Evolutionary conservation across 768 basidiomycete genomes (phyloP).

Genomic region (Tulasnella sp.): DNA sequence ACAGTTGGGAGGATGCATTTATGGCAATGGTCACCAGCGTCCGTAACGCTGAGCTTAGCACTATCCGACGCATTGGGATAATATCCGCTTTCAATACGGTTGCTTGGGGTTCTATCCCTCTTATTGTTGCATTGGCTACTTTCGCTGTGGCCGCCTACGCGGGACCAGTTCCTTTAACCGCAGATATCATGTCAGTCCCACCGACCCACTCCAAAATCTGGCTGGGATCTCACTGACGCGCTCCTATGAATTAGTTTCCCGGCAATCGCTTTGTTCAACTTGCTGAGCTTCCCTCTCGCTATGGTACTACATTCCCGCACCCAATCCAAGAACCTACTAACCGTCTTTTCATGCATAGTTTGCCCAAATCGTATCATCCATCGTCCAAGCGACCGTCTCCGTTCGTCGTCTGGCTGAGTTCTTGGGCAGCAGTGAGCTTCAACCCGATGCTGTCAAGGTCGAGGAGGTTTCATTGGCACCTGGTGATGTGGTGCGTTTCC

Average conservation of each 20-base stretch:
- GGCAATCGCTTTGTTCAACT: constrained; percentile 87
- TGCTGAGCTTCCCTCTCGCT: constrained; percentile 82
- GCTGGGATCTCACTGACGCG: constrained; percentile 69
- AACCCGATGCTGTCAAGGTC: too few relatives aligned
- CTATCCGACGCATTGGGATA: constrained; percentile 83
- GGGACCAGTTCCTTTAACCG: constrained; percentile 71
- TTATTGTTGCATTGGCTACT: constrained; percentile 72
- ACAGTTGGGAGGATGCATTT: constrained; percentile 95
- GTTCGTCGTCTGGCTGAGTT: constrained; percentile 77
- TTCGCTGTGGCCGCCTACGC: constrained; percentile 71
- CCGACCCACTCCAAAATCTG: constrained; percentile 70
- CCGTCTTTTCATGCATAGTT: constrained; percentile 50
- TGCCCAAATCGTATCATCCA: constrained; percentile 71
- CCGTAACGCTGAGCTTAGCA: constrained; percentile 78
- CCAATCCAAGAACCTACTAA: not conserved
- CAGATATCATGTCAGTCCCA: constrained; percentile 65
- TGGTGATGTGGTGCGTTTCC: too few relatives aligned
- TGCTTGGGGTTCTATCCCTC: constrained; percentile 57
- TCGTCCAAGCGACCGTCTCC: constrained; percentile 86
- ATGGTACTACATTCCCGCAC: constrained; percentile 55
- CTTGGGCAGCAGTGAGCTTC: constrained; percentile 75
- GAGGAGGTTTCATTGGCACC: too few relatives aligned
- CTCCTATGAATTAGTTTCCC: constrained; percentile 93
- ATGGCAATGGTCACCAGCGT: constrained; percentile 75
- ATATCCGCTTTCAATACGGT: constrained; percentile 64